phyloP scores from a whole-genome alignment of 352 stramenopile genomes.

The Globisporangium paroecandrum region DNA sequence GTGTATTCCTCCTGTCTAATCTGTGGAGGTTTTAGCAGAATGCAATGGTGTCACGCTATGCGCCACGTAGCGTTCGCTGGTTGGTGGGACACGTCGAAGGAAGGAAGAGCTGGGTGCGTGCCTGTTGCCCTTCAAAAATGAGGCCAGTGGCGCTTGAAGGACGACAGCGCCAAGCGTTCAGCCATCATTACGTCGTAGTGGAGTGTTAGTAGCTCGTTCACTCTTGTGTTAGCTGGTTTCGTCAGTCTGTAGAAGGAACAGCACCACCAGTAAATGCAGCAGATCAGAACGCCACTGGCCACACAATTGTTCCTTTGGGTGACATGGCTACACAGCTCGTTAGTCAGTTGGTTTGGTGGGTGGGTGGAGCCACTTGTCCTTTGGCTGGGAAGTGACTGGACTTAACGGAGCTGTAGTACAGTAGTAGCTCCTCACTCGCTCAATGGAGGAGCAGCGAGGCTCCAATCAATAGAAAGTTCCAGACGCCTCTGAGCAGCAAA shows the following conservation, averaged over 20 bases:
- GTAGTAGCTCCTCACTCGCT: background rate
- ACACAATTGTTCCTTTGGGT: background rate
- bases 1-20: too few species aligned
- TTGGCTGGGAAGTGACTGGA: background rate
- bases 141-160: background rate
- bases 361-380: background rate
- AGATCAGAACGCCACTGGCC: background rate
- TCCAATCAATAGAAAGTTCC: background rate
- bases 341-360: background rate
- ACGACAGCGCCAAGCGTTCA: constrained; percentile 4
- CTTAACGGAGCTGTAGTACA: background rate
- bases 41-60: background rate
- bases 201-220: background rate
- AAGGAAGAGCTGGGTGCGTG: background rate
- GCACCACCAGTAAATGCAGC: background rate
- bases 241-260: background rate
- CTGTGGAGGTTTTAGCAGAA: too few species aligned
- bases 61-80: background rate
- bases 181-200: background rate
- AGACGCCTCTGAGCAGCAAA: background rate
- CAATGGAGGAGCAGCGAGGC: background rate
- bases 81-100: background rate
- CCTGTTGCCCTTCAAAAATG: background rate
- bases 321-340: background rate
- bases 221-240: background rate